Percentiles rank a stretch among this genome's conserved stretches.
Conservation (phyloP, 257 asterid genomes). For the Solanum appendiculatum region DNA sequence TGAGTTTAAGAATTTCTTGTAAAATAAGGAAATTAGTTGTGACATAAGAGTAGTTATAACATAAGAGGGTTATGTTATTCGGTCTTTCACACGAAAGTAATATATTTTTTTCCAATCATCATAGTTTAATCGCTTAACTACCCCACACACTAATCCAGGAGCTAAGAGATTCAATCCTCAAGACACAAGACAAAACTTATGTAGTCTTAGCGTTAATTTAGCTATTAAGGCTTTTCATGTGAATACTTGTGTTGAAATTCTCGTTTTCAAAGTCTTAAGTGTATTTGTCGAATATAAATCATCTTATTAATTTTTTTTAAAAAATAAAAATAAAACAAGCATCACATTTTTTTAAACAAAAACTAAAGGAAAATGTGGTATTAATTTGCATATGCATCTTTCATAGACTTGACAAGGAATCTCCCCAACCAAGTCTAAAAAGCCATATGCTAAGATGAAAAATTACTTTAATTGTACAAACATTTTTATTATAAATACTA, state of each 20-base stretch:
- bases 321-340: no score
- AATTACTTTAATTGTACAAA: neutral
- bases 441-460: neutral
- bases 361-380: neutral
- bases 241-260: neutral
- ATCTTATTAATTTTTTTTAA: no score
- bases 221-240: neutral
- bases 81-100: neutral
- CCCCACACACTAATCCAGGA: neutral
- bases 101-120: neutral
- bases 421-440: neutral
- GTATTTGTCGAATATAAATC: neutral
- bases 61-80: neutral
- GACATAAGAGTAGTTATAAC: neutral
- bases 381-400: neutral
- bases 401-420: neutral
- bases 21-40: fast-evolving
- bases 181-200: neutral
- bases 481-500: no score
- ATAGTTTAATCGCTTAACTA: neutral
- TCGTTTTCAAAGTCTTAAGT: neutral
- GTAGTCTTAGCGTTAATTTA: neutral
- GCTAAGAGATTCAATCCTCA: neutral
- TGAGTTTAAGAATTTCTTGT: neutral
- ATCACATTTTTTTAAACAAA: neutral